A percentile compares a stretch with the other conserved stretches of the same genome.
Evolutionary conservation across 805 yeast genomes (phyloP).

Genomic region (Pichia deserticola): DNA sequence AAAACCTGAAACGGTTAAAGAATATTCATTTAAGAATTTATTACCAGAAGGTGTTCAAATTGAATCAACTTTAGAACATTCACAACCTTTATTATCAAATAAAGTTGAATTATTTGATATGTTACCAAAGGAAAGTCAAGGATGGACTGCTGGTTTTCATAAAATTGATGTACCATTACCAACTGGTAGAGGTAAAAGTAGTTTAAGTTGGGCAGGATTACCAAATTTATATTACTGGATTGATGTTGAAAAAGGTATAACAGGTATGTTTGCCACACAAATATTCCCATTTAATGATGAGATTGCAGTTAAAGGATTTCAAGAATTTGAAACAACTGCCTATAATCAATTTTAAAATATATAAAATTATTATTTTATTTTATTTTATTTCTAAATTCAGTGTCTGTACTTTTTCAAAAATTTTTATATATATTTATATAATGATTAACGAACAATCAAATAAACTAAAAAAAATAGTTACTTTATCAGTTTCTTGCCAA

Average conservation of each 20-base stretch:
- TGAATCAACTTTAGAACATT: constrained; percentile 3
- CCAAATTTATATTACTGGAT: constrained; percentile 8
- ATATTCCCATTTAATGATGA: constrained; percentile 4
- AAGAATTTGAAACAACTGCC: constrained; percentile 2
- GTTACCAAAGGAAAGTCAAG: constrained; percentile 1
- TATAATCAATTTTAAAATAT: background rate
- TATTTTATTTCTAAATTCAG: too few species aligned
- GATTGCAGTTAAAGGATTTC: background rate
- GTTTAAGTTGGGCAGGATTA: constrained; percentile 3
- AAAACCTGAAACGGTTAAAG: constrained; percentile 3
- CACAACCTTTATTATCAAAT: constrained; percentile 1
- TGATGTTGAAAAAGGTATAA: constrained; percentile 1
- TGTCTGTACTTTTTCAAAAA: too few species aligned
- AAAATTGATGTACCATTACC: constrained; percentile 1
- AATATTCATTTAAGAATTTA: constrained; percentile 3
- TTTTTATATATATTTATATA: too few species aligned
- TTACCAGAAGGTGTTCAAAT: constrained; percentile 1
- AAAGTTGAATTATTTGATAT: background rate
- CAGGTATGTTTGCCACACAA: constrained; percentile 7
- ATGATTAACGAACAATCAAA: too few species aligned
- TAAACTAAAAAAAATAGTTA: too few species aligned
- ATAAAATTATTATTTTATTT: too few species aligned
- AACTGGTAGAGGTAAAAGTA: constrained; percentile 4
- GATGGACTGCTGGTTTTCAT: constrained; percentile 8
- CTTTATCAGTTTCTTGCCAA: background rate